phyloP scores from a whole-genome alignment of 2,329 filamentous ascomycete species.

The Colletotrichum navitas region DNA sequence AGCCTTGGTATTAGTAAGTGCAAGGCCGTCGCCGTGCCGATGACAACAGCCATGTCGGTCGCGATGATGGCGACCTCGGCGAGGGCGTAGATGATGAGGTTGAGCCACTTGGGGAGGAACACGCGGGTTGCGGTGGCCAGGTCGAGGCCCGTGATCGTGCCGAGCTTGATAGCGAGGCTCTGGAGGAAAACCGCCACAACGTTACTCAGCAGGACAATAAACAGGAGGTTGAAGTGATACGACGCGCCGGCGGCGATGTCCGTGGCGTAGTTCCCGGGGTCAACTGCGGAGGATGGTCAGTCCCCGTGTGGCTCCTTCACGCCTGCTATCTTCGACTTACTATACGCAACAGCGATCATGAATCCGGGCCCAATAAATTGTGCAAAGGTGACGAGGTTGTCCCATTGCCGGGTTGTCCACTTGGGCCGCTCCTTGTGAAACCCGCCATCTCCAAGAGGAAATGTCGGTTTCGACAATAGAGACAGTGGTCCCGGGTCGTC shows the following conservation, averaged over 20 bases:
- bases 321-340: conserved; percentile 51
- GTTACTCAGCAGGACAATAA: conserved; percentile 77
- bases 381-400: conserved; percentile 21
- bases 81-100: conserved; percentile 70
- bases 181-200: conserved; percentile 80
- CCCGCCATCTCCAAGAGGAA: neutral
- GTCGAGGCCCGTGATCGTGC: conserved; percentile 76
- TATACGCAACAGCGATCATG: conserved; percentile 71
- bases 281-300: conserved; percentile 53
- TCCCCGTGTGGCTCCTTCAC: neutral
- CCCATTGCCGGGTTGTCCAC: conserved; percentile 17
- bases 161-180: conserved; percentile 75
- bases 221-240: conserved; percentile 75
- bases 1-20: conserved; percentile 74
- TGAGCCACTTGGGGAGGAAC: conserved; percentile 75
- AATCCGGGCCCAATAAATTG: conserved; percentile 74
- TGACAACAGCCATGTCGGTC: conserved; percentile 80
- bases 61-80: conserved; percentile 77
- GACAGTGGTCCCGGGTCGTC: conserved; percentile 8
- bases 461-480: conserved; percentile 6
- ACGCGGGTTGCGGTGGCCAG: conserved; percentile 76
- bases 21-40: conserved; percentile 77
- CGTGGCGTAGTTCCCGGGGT: conserved; percentile 77
- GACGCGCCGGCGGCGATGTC: conserved; percentile 76
- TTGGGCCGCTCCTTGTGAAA: neutral